phyloP scores from a whole-genome alignment of 257 asterid species.

The Linderniella brevidens region DNA sequence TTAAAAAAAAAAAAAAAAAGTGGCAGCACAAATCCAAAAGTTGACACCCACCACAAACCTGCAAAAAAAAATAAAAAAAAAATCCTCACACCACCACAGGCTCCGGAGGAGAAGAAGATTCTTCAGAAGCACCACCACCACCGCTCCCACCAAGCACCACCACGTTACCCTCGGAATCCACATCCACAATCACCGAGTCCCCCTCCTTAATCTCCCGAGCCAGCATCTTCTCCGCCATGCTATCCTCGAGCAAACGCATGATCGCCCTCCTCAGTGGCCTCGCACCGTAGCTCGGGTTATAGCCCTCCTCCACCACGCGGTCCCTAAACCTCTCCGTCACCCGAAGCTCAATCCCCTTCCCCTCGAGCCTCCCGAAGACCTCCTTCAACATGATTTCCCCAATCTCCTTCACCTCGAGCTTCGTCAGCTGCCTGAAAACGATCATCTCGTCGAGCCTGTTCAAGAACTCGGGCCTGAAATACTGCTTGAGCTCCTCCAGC shows the following conservation, averaged over 20 bases:
- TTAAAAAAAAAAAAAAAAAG: too few species aligned
- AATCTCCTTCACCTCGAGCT: constrained; percentile 58
- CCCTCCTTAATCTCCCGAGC: constrained; percentile 54
- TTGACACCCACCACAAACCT: too few species aligned
- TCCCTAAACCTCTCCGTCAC: constrained; percentile 50
- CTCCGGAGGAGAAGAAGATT: neutral
- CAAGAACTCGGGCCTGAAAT: constrained; percentile 68
- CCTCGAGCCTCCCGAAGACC: constrained; percentile 43
- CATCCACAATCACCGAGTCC: constrained; percentile 44
- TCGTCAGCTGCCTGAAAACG: constrained; percentile 60
- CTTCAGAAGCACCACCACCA: neutral
- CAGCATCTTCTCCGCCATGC: constrained; percentile 75
- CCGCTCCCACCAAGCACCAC: constrained; percentile 1
- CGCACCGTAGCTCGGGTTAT: constrained; percentile 64
- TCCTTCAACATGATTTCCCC: constrained; percentile 63
- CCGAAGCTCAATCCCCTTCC: constrained; percentile 43
- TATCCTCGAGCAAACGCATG: constrained; percentile 61
- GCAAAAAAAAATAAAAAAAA: too few species aligned
- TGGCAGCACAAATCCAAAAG: too few species aligned
- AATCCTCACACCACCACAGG: neutral
- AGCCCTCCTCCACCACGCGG: constrained; percentile 52
- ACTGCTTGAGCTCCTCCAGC: constrained; percentile 49
- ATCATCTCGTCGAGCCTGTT: constrained; percentile 74
- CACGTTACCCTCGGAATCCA: constrained; percentile 31
- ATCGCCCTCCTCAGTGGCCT: constrained; percentile 76